Conservation (phyloP, 1,284 basidiomycete species). For the Boletus smithii region DNA sequence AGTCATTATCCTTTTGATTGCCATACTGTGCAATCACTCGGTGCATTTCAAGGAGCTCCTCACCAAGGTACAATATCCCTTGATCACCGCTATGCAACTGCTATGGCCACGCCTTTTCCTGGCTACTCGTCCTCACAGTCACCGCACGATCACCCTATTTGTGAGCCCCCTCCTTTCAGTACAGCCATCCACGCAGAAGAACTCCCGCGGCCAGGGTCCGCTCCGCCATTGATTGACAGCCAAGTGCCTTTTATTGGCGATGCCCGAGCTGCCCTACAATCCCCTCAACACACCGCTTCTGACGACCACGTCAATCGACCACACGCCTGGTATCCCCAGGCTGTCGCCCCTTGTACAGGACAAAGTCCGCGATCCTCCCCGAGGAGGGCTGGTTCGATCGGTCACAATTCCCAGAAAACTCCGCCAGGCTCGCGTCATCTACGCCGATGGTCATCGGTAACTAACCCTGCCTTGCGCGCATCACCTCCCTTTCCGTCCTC, state of each 20-base stretch:
- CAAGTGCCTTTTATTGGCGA: slow-evolving; percentile 30
- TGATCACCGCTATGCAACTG: slow-evolving; percentile 26
- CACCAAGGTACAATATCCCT: slow-evolving; percentile 19
- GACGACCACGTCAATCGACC: slow-evolving; percentile 19
- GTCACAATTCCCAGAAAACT: slow-evolving; percentile 32
- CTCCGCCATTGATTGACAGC: slow-evolving; percentile 31
- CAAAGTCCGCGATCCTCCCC: slow-evolving; percentile 35
- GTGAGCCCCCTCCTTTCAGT: slow-evolving; percentile 22
- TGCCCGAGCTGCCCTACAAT: slow-evolving; percentile 21
- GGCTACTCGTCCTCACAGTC: slow-evolving; percentile 33
- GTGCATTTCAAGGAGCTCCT: slow-evolving; percentile 19
- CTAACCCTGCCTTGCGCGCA: slow-evolving; percentile 28
- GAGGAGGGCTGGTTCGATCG: slow-evolving; percentile 35
- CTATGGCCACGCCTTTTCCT: slow-evolving; percentile 33
- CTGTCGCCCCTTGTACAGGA: slow-evolving; percentile 9
- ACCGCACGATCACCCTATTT: slow-evolving; percentile 29
- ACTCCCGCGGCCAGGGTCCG: slow-evolving; percentile 29
- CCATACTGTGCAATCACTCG: slow-evolving; percentile 20
- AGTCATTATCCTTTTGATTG: slow-evolving; percentile 20
- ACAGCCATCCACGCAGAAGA: slow-evolving; percentile 24
- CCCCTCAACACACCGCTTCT: slow-evolving; percentile 12
- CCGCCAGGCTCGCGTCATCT: slow-evolving; percentile 30
- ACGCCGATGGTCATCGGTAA: slow-evolving; percentile 33
- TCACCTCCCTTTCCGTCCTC: slow-evolving; percentile 21
- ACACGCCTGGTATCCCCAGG: slow-evolving; percentile 28